Evolutionary conservation across 1,139 yeast genomes (phyloP).

Genomic region (Barnettozyma hawaiiensis): DNA sequence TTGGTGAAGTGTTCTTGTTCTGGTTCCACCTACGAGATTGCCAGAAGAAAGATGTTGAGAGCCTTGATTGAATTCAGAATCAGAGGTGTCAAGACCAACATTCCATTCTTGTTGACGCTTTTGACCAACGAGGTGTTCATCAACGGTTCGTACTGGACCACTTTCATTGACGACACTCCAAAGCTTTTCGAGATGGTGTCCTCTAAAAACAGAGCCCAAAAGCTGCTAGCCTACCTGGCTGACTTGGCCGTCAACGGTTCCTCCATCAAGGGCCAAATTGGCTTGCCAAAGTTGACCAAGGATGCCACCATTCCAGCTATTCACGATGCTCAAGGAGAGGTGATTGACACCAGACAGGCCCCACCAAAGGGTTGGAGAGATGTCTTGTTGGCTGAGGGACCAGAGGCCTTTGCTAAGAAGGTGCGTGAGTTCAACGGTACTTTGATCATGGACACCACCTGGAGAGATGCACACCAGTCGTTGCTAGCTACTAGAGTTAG

Average conservation of each 20-base stretch:
- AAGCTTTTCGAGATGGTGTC: conserved; percentile 90
- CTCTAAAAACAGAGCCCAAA: conserved; percentile 96
- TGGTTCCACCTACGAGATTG: conserved; percentile 94
- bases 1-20: conserved; percentile 95
- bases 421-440: conserved; percentile 84
- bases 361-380: conserved; percentile 90
- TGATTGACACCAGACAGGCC: conserved; percentile 50
- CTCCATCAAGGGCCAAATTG: conserved; percentile 91
- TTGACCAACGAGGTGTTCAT: conserved; percentile 90
- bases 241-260: conserved; percentile 95
- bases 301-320: conserved; percentile 74
- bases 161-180: conserved; percentile 97
- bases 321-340: conserved; percentile 49
- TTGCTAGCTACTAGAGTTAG: conserved; percentile 94
- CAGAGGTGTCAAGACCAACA: conserved; percentile 97
- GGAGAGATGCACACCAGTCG: conserved; percentile 99
- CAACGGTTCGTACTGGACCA: conserved; percentile 92
- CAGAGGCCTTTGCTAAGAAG: conserved; percentile 81
- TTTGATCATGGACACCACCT: conserved; percentile 93
- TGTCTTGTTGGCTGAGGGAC: conserved; percentile 76
- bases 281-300: conserved; percentile 72
- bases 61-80: conserved; percentile 95
- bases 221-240: conserved; percentile 80
- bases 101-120: conserved; percentile 91
- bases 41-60: conserved; percentile 95